Conservation (phyloP, 2,329 filamentous ascomycete species). For the Plectosphaerella cucumerina region DNA sequence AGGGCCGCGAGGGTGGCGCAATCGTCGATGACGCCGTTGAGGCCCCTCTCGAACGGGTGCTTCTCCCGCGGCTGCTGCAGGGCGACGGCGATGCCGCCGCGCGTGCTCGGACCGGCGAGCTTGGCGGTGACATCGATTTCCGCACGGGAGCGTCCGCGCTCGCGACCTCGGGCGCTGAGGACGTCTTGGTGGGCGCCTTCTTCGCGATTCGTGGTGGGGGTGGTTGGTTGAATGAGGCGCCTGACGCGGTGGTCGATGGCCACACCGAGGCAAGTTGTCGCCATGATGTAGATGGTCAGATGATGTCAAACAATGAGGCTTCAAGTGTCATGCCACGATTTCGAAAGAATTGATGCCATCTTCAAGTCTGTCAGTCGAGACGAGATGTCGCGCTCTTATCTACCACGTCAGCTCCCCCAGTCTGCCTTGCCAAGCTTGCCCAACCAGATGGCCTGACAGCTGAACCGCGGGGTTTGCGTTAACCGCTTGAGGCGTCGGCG, state of each 20-base stretch:
- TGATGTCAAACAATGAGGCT: too few relatives aligned
- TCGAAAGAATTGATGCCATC: too few relatives aligned
- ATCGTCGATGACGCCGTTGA: slow-evolving; percentile 12
- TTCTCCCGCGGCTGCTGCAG: slow-evolving; percentile 14
- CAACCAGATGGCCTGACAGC: too few relatives aligned
- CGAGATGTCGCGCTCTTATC: too few relatives aligned
- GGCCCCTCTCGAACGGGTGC: slow-evolving; percentile 11
- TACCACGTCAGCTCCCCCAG: too few relatives aligned
- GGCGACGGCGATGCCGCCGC: slow-evolving; percentile 12
- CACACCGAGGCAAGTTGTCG: neutral
- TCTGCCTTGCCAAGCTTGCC: too few relatives aligned
- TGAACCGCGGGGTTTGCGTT: too few relatives aligned
- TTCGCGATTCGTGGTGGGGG: neutral
- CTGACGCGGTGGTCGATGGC: neutral
- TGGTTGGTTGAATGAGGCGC: neutral
- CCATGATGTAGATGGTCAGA: too few relatives aligned
- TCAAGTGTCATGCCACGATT: too few relatives aligned
- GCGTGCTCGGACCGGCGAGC: slow-evolving; percentile 10
- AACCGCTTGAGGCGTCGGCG: too few relatives aligned
- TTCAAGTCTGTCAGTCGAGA: too few relatives aligned
- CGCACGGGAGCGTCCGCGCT: neutral
- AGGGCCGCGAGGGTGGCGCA: slow-evolving; percentile 11
- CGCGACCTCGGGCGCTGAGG: neutral
- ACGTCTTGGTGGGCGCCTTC: neutral
- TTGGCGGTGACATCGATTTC: slow-evolving; percentile 11